These are phyloP conservation scores for Kappamyces sp. DNA, from an alignment of 192 early-diverging fungal species.

Conservation along the genomic window DNA sequence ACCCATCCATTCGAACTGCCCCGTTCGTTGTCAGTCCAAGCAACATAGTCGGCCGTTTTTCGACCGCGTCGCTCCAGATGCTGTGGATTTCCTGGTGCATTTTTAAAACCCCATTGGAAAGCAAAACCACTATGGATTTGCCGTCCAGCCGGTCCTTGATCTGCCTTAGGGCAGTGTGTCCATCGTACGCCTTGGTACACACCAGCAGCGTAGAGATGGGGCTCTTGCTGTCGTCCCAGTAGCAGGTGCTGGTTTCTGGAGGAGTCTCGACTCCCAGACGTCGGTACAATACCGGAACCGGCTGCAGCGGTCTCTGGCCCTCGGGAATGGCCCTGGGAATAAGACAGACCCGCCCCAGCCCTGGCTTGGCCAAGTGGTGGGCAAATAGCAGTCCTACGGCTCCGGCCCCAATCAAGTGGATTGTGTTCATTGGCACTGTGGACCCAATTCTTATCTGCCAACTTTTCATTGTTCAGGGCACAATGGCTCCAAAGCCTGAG, in stretches of 20 bases:
- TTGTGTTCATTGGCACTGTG: slow-evolving; percentile 2
- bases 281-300: no score
- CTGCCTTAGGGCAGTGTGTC: slow-evolving; percentile 38
- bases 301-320: no score
- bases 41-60: slow-evolving; percentile 31
- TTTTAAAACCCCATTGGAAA: slow-evolving; percentile 64
- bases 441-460: no score
- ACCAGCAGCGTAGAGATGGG: slow-evolving; percentile 51
- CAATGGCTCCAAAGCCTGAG: no score
- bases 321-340: no score
- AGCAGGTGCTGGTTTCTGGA: no score
- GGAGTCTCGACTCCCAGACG: no score
- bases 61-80: slow-evolving; percentile 18
- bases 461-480: no score
- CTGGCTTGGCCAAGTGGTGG: slow-evolving; percentile 42
- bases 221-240: neutral
- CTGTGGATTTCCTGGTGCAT: slow-evolving; percentile 45
- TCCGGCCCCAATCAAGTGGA: slow-evolving; percentile 67
- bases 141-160: slow-evolving; percentile 43
- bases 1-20: slow-evolving; percentile 35
- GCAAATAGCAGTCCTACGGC: slow-evolving; percentile 66
- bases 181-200: slow-evolving; percentile 63
- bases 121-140: slow-evolving; percentile 48
- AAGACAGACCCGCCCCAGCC: slow-evolving; percentile 37
- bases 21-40: slow-evolving; percentile 54